A percentile compares a stretch with the other conserved stretches of the same genome.
Conservation (phyloP, 2,329 filamentous ascomycete species). For the Neofusicoccum sp. region DNA sequence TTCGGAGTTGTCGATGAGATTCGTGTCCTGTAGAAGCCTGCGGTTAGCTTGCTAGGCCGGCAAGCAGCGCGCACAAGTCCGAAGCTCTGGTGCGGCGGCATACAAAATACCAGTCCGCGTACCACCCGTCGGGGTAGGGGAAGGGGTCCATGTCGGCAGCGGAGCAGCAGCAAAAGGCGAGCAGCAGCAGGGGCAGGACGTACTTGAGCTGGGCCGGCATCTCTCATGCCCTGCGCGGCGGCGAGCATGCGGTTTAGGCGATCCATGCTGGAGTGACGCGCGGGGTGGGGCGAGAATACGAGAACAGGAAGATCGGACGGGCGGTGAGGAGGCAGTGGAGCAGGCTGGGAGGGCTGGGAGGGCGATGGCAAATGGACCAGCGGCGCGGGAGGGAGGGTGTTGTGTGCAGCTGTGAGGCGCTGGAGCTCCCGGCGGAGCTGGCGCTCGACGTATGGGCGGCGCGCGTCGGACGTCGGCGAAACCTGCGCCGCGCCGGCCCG, state of each 20-base stretch:
- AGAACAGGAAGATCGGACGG: constrained; percentile 3
- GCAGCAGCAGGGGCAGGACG: constrained; percentile 29
- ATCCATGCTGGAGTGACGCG: constrained; percentile 62
- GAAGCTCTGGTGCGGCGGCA: constrained; percentile 2
- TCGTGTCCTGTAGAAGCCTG: constrained; percentile 67
- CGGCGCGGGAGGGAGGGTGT: constrained; percentile 3
- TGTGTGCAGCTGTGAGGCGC: constrained; percentile 5
- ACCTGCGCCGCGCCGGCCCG: background rate
- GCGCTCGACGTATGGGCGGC: background rate
- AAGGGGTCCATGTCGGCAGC: constrained; percentile 2
- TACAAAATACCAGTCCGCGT: constrained; percentile 18
- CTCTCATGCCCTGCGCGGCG: constrained; percentile 64
- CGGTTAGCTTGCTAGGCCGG: constrained; percentile 1
- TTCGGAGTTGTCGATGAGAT: constrained; percentile 97
- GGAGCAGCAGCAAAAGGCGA: constrained; percentile 6
- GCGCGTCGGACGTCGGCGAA: constrained; percentile 5
- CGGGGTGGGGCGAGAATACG: constrained; percentile 5
- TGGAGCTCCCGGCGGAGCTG: constrained; percentile 14
- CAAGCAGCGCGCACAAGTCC: background rate
- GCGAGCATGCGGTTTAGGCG: constrained; percentile 86
- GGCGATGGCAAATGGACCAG: background rate
- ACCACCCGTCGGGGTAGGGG: constrained; percentile 20
- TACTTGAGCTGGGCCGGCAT: constrained; percentile 64
- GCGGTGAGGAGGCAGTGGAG: constrained; percentile 4
- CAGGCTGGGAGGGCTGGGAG: constrained; percentile 1